These are phyloP conservation scores for Diaporthe longicolla DNA, from an alignment of 2,329 filamentous ascomycete genomes.

Conservation along the genomic window DNA sequence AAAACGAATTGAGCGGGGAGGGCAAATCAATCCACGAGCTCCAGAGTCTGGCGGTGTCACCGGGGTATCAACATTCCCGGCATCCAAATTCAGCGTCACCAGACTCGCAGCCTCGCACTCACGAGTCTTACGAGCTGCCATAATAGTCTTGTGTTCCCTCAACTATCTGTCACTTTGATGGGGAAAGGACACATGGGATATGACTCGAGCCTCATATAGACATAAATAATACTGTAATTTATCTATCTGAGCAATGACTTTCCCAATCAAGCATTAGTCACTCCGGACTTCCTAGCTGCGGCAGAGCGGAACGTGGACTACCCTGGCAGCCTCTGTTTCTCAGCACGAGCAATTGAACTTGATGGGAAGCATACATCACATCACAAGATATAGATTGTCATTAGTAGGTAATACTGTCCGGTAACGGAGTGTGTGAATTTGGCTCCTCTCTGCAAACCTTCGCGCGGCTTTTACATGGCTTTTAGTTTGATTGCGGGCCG, in stretches of 20 bases:
- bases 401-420: fast-evolving
- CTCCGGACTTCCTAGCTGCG: neutral
- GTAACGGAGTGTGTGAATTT: neutral
- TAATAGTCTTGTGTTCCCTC: neutral
- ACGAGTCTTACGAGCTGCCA: neutral
- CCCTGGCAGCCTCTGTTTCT: neutral
- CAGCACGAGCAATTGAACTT: neutral
- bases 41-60: neutral
- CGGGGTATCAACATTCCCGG: neutral
- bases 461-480: neutral
- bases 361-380: neutral
- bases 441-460: neutral
- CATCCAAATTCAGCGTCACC: neutral
- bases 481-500: neutral
- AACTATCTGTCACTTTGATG: neutral
- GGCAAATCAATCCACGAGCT: neutral
- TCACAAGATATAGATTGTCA: neutral
- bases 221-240: neutral
- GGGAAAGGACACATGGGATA: neutral
- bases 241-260: neutral
- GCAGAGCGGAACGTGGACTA: neutral
- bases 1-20: conserved; percentile 3
- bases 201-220: neutral
- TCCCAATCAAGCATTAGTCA: neutral
- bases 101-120: neutral